Base-by-base conservation (phyloP, 2,329 filamentous ascomycete species). In the Fusarium fujikuroi region DNA sequence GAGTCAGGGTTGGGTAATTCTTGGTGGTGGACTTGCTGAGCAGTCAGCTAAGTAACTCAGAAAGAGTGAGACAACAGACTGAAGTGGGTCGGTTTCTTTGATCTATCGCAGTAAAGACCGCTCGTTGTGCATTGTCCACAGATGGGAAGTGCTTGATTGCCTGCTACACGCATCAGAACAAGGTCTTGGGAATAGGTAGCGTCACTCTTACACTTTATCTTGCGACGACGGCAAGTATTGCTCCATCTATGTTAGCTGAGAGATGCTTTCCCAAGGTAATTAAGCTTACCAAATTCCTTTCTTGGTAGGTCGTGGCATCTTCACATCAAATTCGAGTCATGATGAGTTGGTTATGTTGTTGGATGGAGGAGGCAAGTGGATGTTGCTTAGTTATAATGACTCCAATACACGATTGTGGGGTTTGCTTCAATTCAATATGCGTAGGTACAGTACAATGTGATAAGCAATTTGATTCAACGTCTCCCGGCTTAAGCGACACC, bases 211-310 rank as follows among this genome's bases (percentile, higher is more conserved):
- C 81, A 83, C 64, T 81, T 83, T 4, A 83, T 63, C 61, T 83
- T 83, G 56, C 81, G 81, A 16, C 76, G 73, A 7, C 81, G 80
- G 58, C 81, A 83, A 5, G 81, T 83, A 49, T 83, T 81, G 70
- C 81, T 83, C 39, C 25, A 15, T 25, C 14, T 0, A 4, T 14
- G 11, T 60, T 10, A 62, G n/a, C 10, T 32, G 2, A n/a, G 32
- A 9, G 7, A 5, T 25, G 7, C 6, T 9, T 9, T 14, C 1
- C 2, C 9, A 0, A 8, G 16, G 32, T 0, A 1, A 7, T 15
- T 2, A 2, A 14, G 16, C 54, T 50, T n/a, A 76, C 76, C 76
- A 78, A 11, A 76, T 54, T 4, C 56, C 59, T 43, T 78, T 76
- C 11, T 75, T 77, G 2, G 54, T 8, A 25, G 76, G 76, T 2